phyloP scores from a whole-genome alignment of 192 early-diverging fungal species.

The Chytriomyces sp. region DNA sequence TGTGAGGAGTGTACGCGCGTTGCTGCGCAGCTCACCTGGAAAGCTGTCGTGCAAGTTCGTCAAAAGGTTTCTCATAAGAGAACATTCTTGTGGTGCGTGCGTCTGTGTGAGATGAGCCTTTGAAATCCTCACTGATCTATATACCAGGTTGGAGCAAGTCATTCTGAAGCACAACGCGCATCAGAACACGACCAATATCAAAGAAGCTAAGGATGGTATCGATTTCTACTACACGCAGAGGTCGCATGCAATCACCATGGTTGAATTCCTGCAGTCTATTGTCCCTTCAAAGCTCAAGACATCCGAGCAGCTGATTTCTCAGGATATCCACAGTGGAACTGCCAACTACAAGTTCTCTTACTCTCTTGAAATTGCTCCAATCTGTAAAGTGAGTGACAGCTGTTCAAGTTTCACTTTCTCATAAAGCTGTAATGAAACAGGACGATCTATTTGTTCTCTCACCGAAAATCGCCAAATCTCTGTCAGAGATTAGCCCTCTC shows the following conservation, averaged over 20 bases:
- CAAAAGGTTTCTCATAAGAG: slow-evolving; percentile 97
- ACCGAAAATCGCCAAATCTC: slow-evolving; percentile 76
- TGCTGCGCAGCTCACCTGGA: slow-evolving; percentile 98
- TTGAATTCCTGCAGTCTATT: slow-evolving; percentile 87
- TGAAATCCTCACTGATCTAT: background rate
- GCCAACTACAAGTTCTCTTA: slow-evolving; percentile 97
- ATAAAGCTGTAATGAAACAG: too few relatives aligned
- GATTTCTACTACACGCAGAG: slow-evolving; percentile 95
- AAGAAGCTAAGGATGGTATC: slow-evolving; percentile 92
- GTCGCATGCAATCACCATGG: slow-evolving; percentile 91
- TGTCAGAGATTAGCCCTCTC: slow-evolving; percentile 86
- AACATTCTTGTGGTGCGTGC: slow-evolving; percentile 82
- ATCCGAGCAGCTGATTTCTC: slow-evolving; percentile 94
- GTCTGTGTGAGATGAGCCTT: background rate
- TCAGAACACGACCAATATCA: slow-evolving; percentile 97
- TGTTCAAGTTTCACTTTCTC: background rate
- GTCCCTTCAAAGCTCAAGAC: slow-evolving; percentile 85
- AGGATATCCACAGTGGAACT: slow-evolving; percentile 88
- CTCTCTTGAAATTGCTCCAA: slow-evolving; percentile 91
- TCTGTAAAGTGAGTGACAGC: slow-evolving; percentile 68
- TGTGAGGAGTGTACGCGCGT: slow-evolving; percentile 94
- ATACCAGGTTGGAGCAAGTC: slow-evolving; percentile 82
- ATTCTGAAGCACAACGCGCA: slow-evolving; percentile 98
- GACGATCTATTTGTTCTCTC: slow-evolving; percentile 92
- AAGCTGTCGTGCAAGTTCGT: slow-evolving; percentile 94